Evolutionary conservation across 1,284 basidiomycete genomes (phyloP).

Genomic region (Pisolithus thermaeus): DNA sequence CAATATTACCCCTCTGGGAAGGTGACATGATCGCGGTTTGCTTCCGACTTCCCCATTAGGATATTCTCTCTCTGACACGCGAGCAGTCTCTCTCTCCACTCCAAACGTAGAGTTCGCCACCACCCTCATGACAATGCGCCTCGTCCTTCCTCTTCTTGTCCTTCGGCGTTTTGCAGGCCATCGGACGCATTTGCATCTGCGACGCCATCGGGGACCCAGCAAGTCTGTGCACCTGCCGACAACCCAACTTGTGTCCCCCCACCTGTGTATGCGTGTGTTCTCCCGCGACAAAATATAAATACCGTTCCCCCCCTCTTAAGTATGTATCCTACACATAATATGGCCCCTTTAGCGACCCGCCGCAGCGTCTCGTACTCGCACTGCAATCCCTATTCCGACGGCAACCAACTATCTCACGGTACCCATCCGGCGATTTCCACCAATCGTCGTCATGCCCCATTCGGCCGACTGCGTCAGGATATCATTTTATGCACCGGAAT

Average conservation of each 20-base stretch:
- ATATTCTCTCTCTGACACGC: background rate
- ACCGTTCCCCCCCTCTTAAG: background rate
- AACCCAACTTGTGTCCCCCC: background rate
- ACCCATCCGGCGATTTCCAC: background rate
- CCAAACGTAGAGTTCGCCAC: background rate
- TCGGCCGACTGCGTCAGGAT: background rate
- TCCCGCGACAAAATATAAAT: background rate
- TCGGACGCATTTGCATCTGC: background rate
- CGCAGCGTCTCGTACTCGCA: background rate
- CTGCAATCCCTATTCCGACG: background rate
- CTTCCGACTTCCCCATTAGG: background rate
- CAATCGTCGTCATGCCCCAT: background rate
- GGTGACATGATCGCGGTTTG: background rate
- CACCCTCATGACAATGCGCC: background rate
- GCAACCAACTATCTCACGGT: background rate
- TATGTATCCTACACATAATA: no score
- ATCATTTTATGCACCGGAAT: background rate
- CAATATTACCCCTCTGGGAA: constrained; percentile 17
- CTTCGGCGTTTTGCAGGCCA: background rate
- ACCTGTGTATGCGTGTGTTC: background rate
- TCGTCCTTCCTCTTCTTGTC: background rate
- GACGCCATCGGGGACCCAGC: background rate
- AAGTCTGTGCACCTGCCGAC: background rate
- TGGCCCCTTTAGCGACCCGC: background rate
- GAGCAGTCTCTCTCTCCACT: background rate